A percentile compares a stretch with the other conserved stretches of the same genome.
phyloP scores from a whole-genome alignment of 495 filamentous ascomycete species.

The Daldinia concentrica region DNA sequence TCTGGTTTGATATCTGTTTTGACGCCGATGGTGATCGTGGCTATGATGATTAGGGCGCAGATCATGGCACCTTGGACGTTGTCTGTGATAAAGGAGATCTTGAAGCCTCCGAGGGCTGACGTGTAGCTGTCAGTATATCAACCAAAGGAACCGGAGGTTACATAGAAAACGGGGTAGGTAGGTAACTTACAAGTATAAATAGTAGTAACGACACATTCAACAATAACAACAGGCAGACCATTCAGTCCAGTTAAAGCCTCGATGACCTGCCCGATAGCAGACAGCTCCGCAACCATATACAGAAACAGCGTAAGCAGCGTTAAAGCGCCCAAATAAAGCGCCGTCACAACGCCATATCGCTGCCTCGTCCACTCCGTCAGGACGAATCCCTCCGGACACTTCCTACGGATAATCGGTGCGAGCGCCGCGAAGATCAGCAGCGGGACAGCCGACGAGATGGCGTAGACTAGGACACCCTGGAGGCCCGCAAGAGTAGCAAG shows the following conservation, averaged over 20 bases:
- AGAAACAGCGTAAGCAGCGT: slow-evolving; percentile 80
- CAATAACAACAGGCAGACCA: slow-evolving; percentile 76
- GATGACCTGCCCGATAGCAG: slow-evolving; percentile 76
- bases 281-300: slow-evolving; percentile 84
- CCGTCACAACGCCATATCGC: slow-evolving; percentile 70
- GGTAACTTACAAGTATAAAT: slow-evolving; percentile 74
- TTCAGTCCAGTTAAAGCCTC: slow-evolving; percentile 74
- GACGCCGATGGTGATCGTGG: slow-evolving; percentile 74
- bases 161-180: too few species aligned
- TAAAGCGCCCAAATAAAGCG: slow-evolving; percentile 73
- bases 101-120: slow-evolving; percentile 76
- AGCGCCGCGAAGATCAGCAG: slow-evolving; percentile 73
- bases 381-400: slow-evolving; percentile 80
- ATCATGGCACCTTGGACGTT: slow-evolving; percentile 82
- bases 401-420: slow-evolving; percentile 75
- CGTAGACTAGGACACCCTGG: slow-evolving; percentile 77
- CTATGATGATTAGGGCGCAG: slow-evolving; percentile 70
- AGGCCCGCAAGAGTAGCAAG: slow-evolving; percentile 81
- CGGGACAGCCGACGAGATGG: slow-evolving; percentile 71
- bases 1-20: slow-evolving; percentile 73
- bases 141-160: too few species aligned
- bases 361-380: slow-evolving; percentile 82
- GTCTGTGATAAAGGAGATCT: slow-evolving; percentile 80
- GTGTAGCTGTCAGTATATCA: slow-evolving; percentile 26
- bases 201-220: slow-evolving; percentile 75